Evolutionary conservation across 2,329 filamentous ascomycete species (phyloP).

Genomic region (Verticillium longisporum): DNA sequence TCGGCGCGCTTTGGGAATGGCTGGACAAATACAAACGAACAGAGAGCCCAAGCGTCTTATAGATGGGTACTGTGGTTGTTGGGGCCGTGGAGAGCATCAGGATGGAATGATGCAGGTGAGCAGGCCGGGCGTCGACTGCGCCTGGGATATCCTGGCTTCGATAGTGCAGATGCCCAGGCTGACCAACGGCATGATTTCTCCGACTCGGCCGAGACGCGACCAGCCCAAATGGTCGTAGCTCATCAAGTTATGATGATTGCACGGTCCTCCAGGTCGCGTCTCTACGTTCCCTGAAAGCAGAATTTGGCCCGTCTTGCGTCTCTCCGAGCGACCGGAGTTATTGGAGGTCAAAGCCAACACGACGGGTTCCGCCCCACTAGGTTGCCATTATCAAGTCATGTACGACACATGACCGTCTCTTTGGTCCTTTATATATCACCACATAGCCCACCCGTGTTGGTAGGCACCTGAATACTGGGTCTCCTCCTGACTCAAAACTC

Average conservation of each 20-base stretch:
- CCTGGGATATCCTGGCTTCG: not conserved
- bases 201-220: not conserved
- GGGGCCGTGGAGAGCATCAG: not conserved
- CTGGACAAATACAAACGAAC: not conserved
- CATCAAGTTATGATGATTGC: not conserved
- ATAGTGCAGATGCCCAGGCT: not conserved
- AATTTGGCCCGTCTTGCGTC: not conserved
- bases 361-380: no score
- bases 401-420: no score
- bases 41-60: not conserved
- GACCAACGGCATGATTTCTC: not conserved
- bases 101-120: not conserved
- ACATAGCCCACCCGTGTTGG: no score
- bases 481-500: no score
- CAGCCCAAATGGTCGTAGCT: not conserved
- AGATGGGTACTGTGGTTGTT: not conserved
- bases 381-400: no score
- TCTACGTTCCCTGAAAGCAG: not conserved
- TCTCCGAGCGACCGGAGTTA: not conserved
- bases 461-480: no score
- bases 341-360: no score
- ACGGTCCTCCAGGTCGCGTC: not conserved
- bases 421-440: no score
- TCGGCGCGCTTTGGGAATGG: not conserved
- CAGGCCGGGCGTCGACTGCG: not conserved